These are phyloP conservation scores for Bonia amplexicaulis DNA, from an alignment of 176 grass and related monocot species.

Conservation along the genomic window DNA sequence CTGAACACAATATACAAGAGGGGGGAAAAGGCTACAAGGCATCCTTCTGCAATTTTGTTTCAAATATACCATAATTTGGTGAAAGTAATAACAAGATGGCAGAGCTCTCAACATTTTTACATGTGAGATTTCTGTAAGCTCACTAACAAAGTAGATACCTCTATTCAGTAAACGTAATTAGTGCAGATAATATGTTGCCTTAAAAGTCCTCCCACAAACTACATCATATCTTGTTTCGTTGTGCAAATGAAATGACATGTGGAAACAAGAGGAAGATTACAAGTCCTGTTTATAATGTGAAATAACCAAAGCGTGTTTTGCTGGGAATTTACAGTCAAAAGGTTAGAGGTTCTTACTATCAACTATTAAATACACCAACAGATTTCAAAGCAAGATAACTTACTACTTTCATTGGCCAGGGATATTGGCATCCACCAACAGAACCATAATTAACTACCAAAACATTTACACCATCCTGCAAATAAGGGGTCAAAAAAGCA, in stretches of 20 bases:
- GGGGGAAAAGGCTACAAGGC: background rate
- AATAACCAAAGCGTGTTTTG: background rate
- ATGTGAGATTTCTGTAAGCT: background rate
- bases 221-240: background rate
- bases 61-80: background rate
- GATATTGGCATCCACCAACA: slow-evolving; percentile 77
- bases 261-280: background rate
- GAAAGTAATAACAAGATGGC: background rate
- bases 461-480: slow-evolving; percentile 90
- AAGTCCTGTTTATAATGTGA: background rate
- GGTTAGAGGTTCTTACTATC: background rate
- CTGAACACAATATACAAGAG: background rate
- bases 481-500: slow-evolving; percentile 22
- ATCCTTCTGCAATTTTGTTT: background rate
- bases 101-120: background rate
- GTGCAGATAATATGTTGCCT: background rate
- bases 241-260: background rate
- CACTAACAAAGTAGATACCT: background rate
- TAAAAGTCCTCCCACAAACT: background rate
- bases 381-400: slow-evolving; percentile 27
- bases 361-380: background rate
- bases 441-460: slow-evolving; percentile 93
- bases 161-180: background rate
- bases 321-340: background rate
- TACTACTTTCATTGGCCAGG: slow-evolving; percentile 64